Percentiles rank a stretch among this genome's conserved stretches.
Conservation (phyloP, 2,329 filamentous ascomycete species). For the Amesomyces nigricolor region DNA sequence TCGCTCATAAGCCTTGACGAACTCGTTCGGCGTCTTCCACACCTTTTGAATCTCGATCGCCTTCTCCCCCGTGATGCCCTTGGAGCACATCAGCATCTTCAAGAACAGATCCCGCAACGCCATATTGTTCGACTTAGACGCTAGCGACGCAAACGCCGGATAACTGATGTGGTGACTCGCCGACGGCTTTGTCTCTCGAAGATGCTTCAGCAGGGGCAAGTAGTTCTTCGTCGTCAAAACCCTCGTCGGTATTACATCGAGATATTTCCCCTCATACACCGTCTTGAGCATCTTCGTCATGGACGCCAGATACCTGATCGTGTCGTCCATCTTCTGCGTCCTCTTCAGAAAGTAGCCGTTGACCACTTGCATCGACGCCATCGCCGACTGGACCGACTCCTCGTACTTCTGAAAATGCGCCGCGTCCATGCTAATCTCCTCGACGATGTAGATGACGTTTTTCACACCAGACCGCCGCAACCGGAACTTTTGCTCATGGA, state of each 20-base stretch:
- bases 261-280: conserved; percentile 53
- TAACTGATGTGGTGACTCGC: conserved; percentile 61
- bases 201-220: conserved; percentile 54
- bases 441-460: conserved; percentile 73
- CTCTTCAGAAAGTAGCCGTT: conserved; percentile 75
- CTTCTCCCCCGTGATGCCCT: conserved; percentile 69
- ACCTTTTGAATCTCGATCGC: conserved; percentile 71
- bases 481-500: conserved; percentile 80
- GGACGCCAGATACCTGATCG: conserved; percentile 65
- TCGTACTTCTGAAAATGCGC: conserved; percentile 52
- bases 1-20: conserved; percentile 63
- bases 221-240: conserved; percentile 62
- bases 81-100: conserved; percentile 81
- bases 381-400: conserved; percentile 64
- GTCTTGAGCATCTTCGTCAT: conserved; percentile 65
- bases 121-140: conserved; percentile 69
- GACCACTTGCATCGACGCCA: conserved; percentile 71
- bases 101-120: conserved; percentile 70
- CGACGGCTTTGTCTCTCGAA: conserved; percentile 47
- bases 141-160: conserved; percentile 63
- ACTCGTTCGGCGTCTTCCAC: conserved; percentile 69
- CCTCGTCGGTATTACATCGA: conserved; percentile 61
- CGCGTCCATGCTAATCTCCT: conserved; percentile 60
- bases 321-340: conserved; percentile 70
- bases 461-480: conserved; percentile 65